These are phyloP conservation scores for Euclidium syriacum DNA, from an alignment of 345 rosid species.

Conservation along the genomic window DNA sequence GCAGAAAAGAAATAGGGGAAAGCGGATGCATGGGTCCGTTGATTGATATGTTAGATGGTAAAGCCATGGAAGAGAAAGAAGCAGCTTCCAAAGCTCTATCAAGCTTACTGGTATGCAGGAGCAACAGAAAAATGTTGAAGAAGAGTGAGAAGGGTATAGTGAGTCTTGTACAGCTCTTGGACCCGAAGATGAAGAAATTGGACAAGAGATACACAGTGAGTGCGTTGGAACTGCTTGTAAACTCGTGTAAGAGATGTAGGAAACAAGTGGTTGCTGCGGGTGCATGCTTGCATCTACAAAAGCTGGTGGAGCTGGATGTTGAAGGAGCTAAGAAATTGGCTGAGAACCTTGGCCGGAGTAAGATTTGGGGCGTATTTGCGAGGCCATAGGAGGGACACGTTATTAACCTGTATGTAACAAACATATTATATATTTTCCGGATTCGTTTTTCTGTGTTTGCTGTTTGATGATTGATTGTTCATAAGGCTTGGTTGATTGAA, in stretches of 20 bases:
- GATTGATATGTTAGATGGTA: conserved; percentile 80
- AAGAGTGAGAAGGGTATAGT: conserved; percentile 59
- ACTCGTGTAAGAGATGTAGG: conserved; percentile 64
- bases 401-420: conserved; percentile 40
- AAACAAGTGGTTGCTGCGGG: conserved; percentile 74
- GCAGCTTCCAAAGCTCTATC: conserved; percentile 78
- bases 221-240: conserved; percentile 52
- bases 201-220: conserved; percentile 60
- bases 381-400: conserved; percentile 34
- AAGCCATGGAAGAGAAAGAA: conserved; percentile 79
- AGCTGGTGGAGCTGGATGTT: conserved; percentile 66
- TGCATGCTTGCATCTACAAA: conserved; percentile 64
- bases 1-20: conserved; percentile 70
- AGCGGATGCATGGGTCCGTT: conserved; percentile 48
- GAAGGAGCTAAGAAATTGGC: conserved; percentile 81
- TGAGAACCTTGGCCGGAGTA: conserved; percentile 61
- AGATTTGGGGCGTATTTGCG: conserved; percentile 78
- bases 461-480: conserved; percentile 37
- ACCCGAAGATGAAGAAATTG: conserved; percentile 50
- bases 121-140: conserved; percentile 48
- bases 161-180: conserved; percentile 59
- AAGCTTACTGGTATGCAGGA: conserved; percentile 35
- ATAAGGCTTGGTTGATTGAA: conserved; percentile 37
- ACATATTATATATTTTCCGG: conserved; percentile 19
- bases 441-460: background rate